Evolutionary conservation across 257 asterid genomes (phyloP), one percentile per base, ranked within the genome.

Genomic region (Solanum ossicruentum): DNA sequence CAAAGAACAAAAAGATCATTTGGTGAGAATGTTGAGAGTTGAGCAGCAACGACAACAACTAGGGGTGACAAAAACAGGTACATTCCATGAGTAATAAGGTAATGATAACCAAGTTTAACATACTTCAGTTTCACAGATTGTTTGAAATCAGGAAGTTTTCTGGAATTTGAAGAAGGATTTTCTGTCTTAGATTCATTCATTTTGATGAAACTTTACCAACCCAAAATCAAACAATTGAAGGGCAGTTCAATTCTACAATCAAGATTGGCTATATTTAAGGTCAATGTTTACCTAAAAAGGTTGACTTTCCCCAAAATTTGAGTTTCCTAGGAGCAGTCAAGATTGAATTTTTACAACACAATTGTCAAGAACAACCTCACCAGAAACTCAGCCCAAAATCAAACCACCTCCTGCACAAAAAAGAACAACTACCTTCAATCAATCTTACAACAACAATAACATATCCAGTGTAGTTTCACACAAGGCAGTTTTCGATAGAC

Each of bases 31-130:
- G 96, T 93, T 15, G 97, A 92, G 56, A 94, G 32, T 81, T 93
- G 98, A 66, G 96, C 97, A n/a, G 91, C 94, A 73, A 91, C 79
- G 78, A 93, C 86, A 51, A 92, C 92, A 83, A 90, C 79, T 8
- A 93, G 71, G 12, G 98, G 97, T 20, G 97, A 91, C 55, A 94
- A 85, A 83, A 80, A 91, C 8, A 94, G 92, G 90, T 84, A 92
- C 97, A 93, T 94, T 72, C 96, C 98, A 90, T 93, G 98, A 21
- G 97, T 93, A 45, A 93, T 92, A 41, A 94, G 94, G 88, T 90
- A 89, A 85, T 93, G 98, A 56, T 94, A 94, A 17, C 98, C 98
- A 54, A 94, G 97, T 90, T 94, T 94, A 86, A 94, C 98, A 89
- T 94, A 94, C 89, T 94, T 94, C 89, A 94, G 61, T 83, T 94